Base-by-base conservation (phyloP, 192 early-diverging fungal species). In the Entomortierella beljakovae region DNA sequence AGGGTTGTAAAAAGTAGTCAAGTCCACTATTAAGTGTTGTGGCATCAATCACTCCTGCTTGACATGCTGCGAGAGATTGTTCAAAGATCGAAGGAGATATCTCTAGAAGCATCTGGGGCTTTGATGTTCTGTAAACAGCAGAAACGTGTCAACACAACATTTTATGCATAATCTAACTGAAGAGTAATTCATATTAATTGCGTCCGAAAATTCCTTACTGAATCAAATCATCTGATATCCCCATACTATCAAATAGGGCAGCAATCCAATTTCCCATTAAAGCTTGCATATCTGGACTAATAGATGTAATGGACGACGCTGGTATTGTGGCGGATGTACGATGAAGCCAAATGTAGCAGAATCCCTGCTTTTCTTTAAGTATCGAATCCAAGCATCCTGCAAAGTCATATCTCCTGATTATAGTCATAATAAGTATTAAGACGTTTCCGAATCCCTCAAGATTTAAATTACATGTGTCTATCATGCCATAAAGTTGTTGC, bases 401-500 rank as follows among this genome's bases (percentile, higher is more conserved):
- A 25, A 79, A 68, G 8, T 79, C 75, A 33, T 79, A 79, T 58
- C 75, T 37, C n/a, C 75, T 66, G 55, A 79, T 63, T 10, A 65
- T 69, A 29, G 75, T 65, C 67, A 79, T 70, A 32, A 70, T 61
- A 18, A 79, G 42, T n/a, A 70, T 65, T 40, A 79, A 33, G 6
- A 79, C 75, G 20, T 49, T 60, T 6, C 75, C 75, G 46, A 79
- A 49, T 1, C 75, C 75, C 26, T 79, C 75, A 25, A 79, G 33
- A 46, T 79, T 79, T 6, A 68, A 64, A 42, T 79, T 79, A 51
- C 75, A 79, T 10, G 75, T 70, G n/a, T 79, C 75, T 77, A 69
- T 18, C 5, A n/a, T 32, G 35, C 3, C 5, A 42, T 40, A 16
- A 6, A 50, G 49, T 16, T 50, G 7, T 6, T 40, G 6, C 7